Percentiles rank a stretch among this genome's conserved stretches.
Evolutionary conservation across 2,329 filamentous ascomycete species (phyloP).

Genomic region (Coleophoma crateriformis): DNA sequence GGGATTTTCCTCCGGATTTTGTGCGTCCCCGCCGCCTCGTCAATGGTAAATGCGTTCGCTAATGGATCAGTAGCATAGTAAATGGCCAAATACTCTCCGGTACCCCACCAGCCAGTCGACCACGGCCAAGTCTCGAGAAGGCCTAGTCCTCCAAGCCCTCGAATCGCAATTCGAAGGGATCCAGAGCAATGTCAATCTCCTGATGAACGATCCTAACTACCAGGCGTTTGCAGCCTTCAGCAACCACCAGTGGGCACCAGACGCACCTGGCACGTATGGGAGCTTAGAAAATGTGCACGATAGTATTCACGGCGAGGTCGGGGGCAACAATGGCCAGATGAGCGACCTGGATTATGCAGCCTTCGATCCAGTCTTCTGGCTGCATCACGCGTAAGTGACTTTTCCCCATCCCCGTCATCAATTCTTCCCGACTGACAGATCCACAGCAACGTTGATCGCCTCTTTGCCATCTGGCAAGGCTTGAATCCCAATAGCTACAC

Average conservation of each 20-base stretch:
- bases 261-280: slow-evolving; percentile 12
- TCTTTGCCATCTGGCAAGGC: slow-evolving; percentile 73
- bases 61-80: slow-evolving; percentile 2
- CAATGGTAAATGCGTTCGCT: no score
- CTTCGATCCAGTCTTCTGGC: slow-evolving; percentile 62
- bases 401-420: not conserved
- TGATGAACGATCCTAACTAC: slow-evolving; percentile 44
- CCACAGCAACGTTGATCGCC: slow-evolving; percentile 59
- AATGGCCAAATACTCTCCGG: slow-evolving; percentile 16
- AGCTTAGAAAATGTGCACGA: slow-evolving; percentile 57
- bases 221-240: slow-evolving; percentile 63
- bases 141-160: slow-evolving; percentile 14
- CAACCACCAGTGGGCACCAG: slow-evolving; percentile 55
- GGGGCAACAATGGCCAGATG: slow-evolving; percentile 53
- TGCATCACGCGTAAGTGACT: slow-evolving; percentile 18
- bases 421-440: not conserved
- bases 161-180: slow-evolving; percentile 14
- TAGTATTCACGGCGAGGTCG: slow-evolving; percentile 53
- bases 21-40: not conserved
- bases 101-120: slow-evolving; percentile 13
- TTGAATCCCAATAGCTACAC: slow-evolving; percentile 66
- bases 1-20: slow-evolving; percentile 9
- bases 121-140: slow-evolving; percentile 13
- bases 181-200: slow-evolving; percentile 15
- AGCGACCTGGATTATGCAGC: slow-evolving; percentile 65